Percentiles rank a stretch among this genome's conserved stretches.
These are phyloP conservation scores for Hyaloscypha variabilis DNA, from an alignment of 495 filamentous ascomycete genomes.

Conservation along the genomic window DNA sequence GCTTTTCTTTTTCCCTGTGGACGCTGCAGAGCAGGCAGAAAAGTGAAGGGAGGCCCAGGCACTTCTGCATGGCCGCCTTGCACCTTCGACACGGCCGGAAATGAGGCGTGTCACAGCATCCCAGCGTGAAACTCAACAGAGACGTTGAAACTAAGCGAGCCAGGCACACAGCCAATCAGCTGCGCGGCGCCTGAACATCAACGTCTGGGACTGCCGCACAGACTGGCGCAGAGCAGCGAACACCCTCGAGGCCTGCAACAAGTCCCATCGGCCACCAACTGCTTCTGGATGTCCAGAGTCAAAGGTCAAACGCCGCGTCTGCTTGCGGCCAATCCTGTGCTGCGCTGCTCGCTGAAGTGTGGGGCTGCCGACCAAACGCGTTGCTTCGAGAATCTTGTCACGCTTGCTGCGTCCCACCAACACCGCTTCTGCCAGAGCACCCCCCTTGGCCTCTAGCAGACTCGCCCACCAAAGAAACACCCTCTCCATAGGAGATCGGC, in stretches of 20 bases:
- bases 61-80: not conserved
- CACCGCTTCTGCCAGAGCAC: not conserved
- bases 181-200: not conserved
- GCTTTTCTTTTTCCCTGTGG: not conserved
- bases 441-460: not conserved
- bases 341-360: conserved; percentile 6
- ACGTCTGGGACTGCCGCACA: conserved; percentile 2
- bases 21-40: not conserved
- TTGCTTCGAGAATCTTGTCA: conserved; percentile 12
- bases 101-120: conserved; percentile 20
- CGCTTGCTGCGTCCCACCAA: conserved; percentile 2
- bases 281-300: not conserved
- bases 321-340: not conserved
- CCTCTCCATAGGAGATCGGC: not conserved
- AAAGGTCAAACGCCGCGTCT: not conserved
- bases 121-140: conserved; percentile 20
- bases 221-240: not conserved
- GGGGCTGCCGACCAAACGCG: conserved; percentile 10
- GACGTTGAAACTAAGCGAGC: conserved; percentile 19
- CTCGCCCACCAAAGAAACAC: not conserved
- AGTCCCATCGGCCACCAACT: not conserved
- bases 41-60: not conserved
- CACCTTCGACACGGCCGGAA: not conserved
- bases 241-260: not conserved
- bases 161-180: not conserved